Evolutionary conservation across 768 basidiomycete species (phyloP), one percentile per base, ranked within the genome.

Genomic region (Panellus pusillus): DNA sequence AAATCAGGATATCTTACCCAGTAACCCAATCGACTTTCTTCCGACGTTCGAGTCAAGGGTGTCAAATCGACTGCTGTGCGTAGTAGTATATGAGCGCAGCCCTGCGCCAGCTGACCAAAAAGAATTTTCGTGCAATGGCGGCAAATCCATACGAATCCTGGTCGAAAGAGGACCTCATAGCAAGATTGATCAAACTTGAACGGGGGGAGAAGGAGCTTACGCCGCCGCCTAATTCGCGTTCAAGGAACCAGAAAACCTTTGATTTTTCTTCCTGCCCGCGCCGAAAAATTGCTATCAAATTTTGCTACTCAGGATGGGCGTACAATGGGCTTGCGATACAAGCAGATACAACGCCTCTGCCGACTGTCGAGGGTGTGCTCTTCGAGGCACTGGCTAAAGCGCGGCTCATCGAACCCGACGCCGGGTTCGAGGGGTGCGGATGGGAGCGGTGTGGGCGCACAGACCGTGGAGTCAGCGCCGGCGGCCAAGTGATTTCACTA

Each of bases 381-480:
- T 89, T 92, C 54, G 79, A 81, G 31, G 93, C 93, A 0, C 73
- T 98, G 52, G 85, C 81, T 37, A 86, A 86, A 61, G 80, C 90
- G 0, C 77, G 84, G 44, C 74, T 99, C 40, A 81, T 98, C 11
- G 91, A 96, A 64, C 77, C 77, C 1, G 80, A 77, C 3, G 79
- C 72, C 5, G 91, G 92, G 4, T 74, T 89, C 50, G 88, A 94
- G 14, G 95, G 91, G 0, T 94, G 93, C 65, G 90, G 83, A 32
- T 98, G 91, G 85, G 86, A 90, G 65, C 79, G 83, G 60, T 98
- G 97, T 69, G 96, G 97, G 12, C 73, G 97, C 64, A 98, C 97
- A 24, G 97, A 99, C 76, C 79, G 87, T 17, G 95, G 96, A 0
- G 97, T 99, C 54, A 96, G 93, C 66, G 91, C 89, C 36, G 90